These are phyloP conservation scores for Podospora tetraspora DNA, from an alignment of 495 filamentous ascomycete genomes.

Conservation along the genomic window DNA sequence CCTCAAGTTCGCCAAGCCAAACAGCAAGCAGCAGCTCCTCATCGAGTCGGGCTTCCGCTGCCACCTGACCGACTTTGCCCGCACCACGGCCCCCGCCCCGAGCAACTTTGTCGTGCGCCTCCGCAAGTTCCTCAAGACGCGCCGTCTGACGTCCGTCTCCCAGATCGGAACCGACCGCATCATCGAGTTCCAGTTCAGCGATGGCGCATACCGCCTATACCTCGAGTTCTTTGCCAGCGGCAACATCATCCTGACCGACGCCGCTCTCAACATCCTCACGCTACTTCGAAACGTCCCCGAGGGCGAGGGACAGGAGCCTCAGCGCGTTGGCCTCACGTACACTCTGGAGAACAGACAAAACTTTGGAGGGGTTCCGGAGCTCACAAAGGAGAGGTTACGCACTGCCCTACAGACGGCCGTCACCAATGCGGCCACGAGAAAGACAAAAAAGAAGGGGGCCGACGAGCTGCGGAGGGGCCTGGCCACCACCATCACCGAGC, in stretches of 20 bases:
- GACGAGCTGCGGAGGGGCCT: conserved; percentile 74
- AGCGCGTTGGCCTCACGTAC: conserved; percentile 72
- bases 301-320: conserved; percentile 67
- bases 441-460: conserved; percentile 66
- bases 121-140: conserved; percentile 81
- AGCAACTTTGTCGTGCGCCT: conserved; percentile 77
- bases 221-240: conserved; percentile 92
- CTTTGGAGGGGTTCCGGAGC: conserved; percentile 61
- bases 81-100: conserved; percentile 75
- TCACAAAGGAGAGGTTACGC: conserved; percentile 67
- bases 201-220: conserved; percentile 80
- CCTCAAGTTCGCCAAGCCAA: conserved; percentile 83
- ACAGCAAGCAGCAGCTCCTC: conserved; percentile 77
- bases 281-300: conserved; percentile 73
- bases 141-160: conserved; percentile 70
- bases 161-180: conserved; percentile 93
- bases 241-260: conserved; percentile 87
- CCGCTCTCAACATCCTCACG: conserved; percentile 68
- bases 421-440: conserved; percentile 50
- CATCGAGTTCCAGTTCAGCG: conserved; percentile 86
- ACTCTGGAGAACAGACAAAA: conserved; percentile 78
- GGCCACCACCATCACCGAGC: conserved; percentile 76
- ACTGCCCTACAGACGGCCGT: conserved; percentile 63
- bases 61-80: conserved; percentile 84
- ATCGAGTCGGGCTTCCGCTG: conserved; percentile 95